Conservation (phyloP, 2,329 filamentous ascomycete species). For the Colletotrichum sp. region DNA sequence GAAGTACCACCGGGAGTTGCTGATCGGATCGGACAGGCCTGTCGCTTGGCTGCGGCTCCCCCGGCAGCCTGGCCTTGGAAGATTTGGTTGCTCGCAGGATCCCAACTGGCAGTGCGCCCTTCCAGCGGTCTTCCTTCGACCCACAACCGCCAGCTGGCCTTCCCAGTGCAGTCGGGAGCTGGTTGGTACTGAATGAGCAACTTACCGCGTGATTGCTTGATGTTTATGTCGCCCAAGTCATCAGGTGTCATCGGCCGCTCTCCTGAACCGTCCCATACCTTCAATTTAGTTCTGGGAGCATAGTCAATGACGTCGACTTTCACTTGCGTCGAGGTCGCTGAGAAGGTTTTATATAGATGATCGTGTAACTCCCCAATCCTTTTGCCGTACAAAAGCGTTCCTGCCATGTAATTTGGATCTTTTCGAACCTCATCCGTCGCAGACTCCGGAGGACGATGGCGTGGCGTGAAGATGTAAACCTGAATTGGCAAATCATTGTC, state of each 20-base stretch:
- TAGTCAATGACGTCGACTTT: background rate
- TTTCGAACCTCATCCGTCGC: background rate
- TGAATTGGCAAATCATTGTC: background rate
- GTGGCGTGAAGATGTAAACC: background rate
- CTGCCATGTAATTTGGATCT: background rate
- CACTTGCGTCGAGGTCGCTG: background rate
- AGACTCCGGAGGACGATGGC: background rate
- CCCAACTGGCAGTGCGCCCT: constrained; percentile 17
- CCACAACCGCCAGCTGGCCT: background rate
- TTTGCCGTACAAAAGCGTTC: rapidly evolving
- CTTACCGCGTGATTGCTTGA: background rate
- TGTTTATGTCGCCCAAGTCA: rapidly evolving
- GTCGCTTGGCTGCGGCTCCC: background rate
- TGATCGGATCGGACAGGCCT: background rate
- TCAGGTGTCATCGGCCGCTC: rapidly evolving
- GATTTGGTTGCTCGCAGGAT: background rate
- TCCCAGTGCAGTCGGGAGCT: background rate
- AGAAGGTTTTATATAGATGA: background rate
- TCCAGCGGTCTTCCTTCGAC: constrained; percentile 28
- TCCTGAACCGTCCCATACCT: background rate
- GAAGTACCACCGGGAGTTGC: background rate
- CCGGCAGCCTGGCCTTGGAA: background rate
- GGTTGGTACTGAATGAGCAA: background rate
- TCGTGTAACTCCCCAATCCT: rapidly evolving
- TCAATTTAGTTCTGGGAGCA: rapidly evolving